These are phyloP conservation scores for Termitomyces bulborhizus DNA, from an alignment of 768 basidiomycete species.

Conservation along the genomic window DNA sequence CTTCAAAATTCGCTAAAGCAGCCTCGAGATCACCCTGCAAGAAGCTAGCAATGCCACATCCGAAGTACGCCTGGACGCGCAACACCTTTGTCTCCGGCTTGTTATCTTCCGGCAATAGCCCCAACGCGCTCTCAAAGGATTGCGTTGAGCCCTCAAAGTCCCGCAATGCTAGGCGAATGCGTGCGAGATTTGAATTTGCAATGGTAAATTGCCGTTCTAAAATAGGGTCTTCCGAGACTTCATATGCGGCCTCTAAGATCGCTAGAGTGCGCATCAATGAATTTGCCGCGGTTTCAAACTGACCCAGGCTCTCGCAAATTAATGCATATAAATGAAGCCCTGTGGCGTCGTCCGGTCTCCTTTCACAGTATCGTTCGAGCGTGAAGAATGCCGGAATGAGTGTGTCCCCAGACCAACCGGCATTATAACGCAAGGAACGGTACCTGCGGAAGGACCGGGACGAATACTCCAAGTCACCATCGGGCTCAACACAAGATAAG, in stretches of 20 bases:
- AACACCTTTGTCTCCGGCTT: slow-evolving; percentile 32
- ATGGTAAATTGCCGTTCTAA: slow-evolving; percentile 78
- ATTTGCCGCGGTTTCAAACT: slow-evolving; percentile 51
- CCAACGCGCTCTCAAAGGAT: slow-evolving; percentile 67
- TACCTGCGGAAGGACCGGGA: slow-evolving; percentile 45
- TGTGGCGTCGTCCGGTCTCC: slow-evolving; percentile 60
- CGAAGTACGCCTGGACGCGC: slow-evolving; percentile 61
- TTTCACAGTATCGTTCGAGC: slow-evolving; percentile 67
- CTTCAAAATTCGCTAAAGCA: slow-evolving; percentile 65
- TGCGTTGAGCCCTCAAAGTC: slow-evolving; percentile 58
- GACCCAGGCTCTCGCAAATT: slow-evolving; percentile 79
- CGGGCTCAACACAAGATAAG: slow-evolving; percentile 42
- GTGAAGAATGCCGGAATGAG: slow-evolving; percentile 79
- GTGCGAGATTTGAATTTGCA: slow-evolving; percentile 77
- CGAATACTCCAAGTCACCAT: slow-evolving; percentile 76
- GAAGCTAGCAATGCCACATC: slow-evolving; percentile 67
- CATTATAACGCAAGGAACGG: slow-evolving; percentile 11
- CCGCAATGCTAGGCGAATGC: slow-evolving; percentile 57
- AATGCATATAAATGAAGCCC: slow-evolving; percentile 82
- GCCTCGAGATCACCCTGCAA: slow-evolving; percentile 53
- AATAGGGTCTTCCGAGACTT: slow-evolving; percentile 73
- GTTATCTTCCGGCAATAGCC: slow-evolving; percentile 53
- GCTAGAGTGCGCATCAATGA: slow-evolving; percentile 57
- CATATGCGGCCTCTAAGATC: slow-evolving; percentile 83
- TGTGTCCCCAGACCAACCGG: slow-evolving; percentile 27